phyloP scores from a whole-genome alignment of 2,329 filamentous ascomycete genomes.

The Calycina marina region DNA sequence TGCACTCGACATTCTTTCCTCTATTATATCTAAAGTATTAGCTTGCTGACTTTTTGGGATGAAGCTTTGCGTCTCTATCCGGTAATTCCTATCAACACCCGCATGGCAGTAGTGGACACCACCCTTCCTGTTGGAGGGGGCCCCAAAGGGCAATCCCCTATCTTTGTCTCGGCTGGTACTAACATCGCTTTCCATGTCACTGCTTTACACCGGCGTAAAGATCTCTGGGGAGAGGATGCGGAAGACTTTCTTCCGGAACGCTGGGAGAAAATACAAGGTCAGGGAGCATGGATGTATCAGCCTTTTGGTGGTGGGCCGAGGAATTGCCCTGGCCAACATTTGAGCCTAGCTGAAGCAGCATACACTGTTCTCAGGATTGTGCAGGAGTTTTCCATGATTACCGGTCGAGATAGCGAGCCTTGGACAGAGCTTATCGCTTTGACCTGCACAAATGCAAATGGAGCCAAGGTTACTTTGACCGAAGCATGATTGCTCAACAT shows the following conservation, averaged over 20 bases:
- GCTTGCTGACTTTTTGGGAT: neutral
- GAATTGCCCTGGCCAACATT: conserved; percentile 44
- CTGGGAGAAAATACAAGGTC: conserved; percentile 16
- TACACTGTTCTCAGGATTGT: conserved; percentile 7
- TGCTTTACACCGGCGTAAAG: conserved; percentile 25
- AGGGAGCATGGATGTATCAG: conserved; percentile 51
- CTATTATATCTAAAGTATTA: neutral
- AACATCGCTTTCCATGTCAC: conserved; percentile 6
- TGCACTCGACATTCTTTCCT: neutral
- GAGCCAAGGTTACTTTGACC: neutral
- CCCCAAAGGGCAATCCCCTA: conserved; percentile 14
- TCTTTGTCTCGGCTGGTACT: conserved; percentile 15
- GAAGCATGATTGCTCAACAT: neutral
- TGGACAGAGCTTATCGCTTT: conserved; percentile 3
- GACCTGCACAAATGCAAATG: neutral
- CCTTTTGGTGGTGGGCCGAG: conserved; percentile 59
- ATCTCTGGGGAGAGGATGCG: conserved; percentile 25
- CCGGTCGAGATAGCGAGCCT: conserved; percentile 2
- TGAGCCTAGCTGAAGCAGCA: conserved; percentile 5
- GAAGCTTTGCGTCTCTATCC: conserved; percentile 25
- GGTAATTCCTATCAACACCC: conserved; percentile 20
- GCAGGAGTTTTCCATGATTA: conserved; percentile 27
- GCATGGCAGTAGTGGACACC: conserved; percentile 11
- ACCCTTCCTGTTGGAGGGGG: conserved; percentile 20
- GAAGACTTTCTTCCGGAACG: conserved; percentile 27